Conservation (phyloP, 805 yeast genomes). For the Wickerhamomyces ciferrii region DNA sequence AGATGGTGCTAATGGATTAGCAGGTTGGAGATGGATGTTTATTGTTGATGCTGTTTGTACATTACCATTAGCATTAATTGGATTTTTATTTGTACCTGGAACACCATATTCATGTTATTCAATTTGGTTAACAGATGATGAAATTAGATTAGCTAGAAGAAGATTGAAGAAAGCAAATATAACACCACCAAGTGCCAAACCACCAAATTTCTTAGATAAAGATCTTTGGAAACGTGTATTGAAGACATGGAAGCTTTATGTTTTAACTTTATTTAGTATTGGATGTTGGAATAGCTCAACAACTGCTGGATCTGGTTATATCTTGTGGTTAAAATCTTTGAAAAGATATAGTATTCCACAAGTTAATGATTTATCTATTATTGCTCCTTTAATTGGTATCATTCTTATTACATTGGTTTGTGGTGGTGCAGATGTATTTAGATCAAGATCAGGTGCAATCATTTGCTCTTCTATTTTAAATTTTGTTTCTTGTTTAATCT, state of each 20-base stretch:
- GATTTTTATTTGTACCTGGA: constrained; percentile 55
- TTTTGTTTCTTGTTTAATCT: constrained; percentile 42
- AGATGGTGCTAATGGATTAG: constrained; percentile 45
- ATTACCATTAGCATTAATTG: constrained; percentile 49
- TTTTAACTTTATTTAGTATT: constrained; percentile 42
- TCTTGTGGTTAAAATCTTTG: constrained; percentile 41
- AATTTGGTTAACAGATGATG: constrained; percentile 47
- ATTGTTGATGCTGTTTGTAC: constrained; percentile 61
- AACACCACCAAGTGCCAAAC: constrained; percentile 19
- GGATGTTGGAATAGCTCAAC: constrained; percentile 53
- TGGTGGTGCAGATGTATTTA: constrained; percentile 41
- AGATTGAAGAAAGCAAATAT: constrained; percentile 32
- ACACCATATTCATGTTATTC: constrained; percentile 55
- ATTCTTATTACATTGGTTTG: constrained; percentile 4
- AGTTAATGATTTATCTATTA: constrained; percentile 41
- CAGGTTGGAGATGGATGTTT: constrained; percentile 73
- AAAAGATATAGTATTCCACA: constrained; percentile 29
- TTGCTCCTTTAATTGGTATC: constrained; percentile 51
- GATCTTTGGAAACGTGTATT: constrained; percentile 48
- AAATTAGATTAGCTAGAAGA: constrained; percentile 44
- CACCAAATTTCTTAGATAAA: constrained; percentile 32
- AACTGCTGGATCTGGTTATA: constrained; percentile 40
- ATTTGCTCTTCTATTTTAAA: constrained; percentile 47
- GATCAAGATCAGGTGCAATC: constrained; percentile 51
- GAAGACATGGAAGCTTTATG: constrained; percentile 50